Conservation (phyloP, 371 early-diverging fungal genomes). For the Actinomortierella ambigua region DNA sequence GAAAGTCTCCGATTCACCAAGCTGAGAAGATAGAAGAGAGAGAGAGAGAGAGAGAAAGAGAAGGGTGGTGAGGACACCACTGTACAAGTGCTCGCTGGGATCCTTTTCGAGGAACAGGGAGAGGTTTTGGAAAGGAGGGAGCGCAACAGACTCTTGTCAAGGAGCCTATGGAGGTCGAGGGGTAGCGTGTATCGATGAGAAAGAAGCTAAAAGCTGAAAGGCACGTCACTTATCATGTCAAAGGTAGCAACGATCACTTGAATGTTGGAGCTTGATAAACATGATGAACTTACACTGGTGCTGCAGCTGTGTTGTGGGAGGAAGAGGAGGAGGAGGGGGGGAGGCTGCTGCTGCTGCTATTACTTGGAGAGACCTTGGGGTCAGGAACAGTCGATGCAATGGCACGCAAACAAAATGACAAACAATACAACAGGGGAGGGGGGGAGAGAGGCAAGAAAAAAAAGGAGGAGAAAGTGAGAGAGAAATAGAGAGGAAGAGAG, state of each 20-base stretch:
- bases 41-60: not conserved
- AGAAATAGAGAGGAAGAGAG: not conserved
- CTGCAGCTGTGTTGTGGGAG: no score
- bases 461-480: not conserved
- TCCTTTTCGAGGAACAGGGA: slow-evolving; percentile 1
- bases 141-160: not conserved
- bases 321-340: not conserved
- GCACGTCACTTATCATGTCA: no score
- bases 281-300: no score
- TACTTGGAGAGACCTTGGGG: no score
- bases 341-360: no score
- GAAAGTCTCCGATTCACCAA: no score
- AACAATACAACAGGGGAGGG: not conserved
- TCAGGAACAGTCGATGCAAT: no score
- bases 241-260: no score
- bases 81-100: not conserved
- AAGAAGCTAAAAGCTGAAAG: no score
- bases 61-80: not conserved
- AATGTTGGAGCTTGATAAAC: no score
- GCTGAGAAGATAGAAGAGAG: not conserved
- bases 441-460: not conserved
- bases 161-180: no score
- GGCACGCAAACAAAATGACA: no score
- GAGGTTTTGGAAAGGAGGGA: not conserved
- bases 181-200: not conserved